These are phyloP conservation scores for Trichophyton verrucosum DNA, from an alignment of 2,329 filamentous ascomycete genomes.

Conservation along the genomic window DNA sequence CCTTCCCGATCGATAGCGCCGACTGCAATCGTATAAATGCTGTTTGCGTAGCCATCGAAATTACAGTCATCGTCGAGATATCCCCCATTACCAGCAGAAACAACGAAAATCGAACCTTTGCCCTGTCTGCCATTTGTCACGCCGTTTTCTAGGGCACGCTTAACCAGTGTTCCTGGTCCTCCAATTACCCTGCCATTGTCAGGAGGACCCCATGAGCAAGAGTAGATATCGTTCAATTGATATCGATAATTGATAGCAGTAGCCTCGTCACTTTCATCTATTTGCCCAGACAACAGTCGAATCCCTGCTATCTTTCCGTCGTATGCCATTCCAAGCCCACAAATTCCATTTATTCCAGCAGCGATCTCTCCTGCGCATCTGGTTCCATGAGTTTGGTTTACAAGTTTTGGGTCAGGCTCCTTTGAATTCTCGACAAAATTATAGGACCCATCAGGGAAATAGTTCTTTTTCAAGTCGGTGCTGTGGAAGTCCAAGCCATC, in stretches of 20 bases:
- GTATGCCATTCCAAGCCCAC: too few species aligned
- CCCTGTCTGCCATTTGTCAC: constrained; percentile 76
- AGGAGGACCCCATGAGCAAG: constrained; percentile 94
- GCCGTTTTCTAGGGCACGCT: constrained; percentile 79
- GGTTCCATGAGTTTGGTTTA: too few species aligned
- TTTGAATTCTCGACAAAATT: too few species aligned
- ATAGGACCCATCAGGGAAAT: too few species aligned
- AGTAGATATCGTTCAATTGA: constrained; percentile 91
- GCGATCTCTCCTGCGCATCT: too few species aligned
- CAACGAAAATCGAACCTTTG: constrained; percentile 85
- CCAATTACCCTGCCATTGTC: constrained; percentile 94
- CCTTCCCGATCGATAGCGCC: constrained; percentile 82
- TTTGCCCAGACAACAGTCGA: constrained; percentile 80
- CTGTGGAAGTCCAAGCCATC: too few species aligned
- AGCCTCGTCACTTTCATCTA: constrained; percentile 65
- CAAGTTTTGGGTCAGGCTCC: too few species aligned
- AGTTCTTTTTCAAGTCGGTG: too few species aligned
- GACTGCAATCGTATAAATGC: constrained; percentile 98
- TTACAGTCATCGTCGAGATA: constrained; percentile 71
- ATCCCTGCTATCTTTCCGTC: constrained; percentile 47
- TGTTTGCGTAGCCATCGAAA: constrained; percentile 98
- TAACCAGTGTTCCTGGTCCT: constrained; percentile 75
- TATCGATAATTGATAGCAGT: constrained; percentile 78
- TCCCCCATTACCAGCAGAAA: constrained; percentile 91
- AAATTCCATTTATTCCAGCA: too few species aligned